Percentiles rank a stretch among this genome's conserved stretches.
phyloP scores from a whole-genome alignment of 495 filamentous ascomycete species.

The Neurospora sp. region DNA sequence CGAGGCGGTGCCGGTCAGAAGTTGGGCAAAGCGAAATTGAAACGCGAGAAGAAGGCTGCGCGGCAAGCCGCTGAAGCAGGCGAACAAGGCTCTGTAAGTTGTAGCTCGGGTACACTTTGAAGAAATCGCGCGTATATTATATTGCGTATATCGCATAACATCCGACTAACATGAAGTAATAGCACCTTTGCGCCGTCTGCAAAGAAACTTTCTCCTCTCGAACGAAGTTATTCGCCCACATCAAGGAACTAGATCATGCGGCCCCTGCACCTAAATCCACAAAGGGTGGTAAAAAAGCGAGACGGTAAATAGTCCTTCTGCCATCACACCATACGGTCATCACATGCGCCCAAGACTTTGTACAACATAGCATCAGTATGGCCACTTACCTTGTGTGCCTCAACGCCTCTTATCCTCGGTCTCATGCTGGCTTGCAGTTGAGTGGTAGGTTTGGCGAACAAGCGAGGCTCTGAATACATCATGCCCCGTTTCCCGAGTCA shows the following conservation, averaged over 20 bases:
- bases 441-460: neutral
- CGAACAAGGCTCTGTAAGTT: conserved; percentile 27
- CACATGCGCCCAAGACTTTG: neutral
- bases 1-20: conserved; percentile 32
- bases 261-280: conserved; percentile 10
- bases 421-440: neutral
- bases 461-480: neutral
- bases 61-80: conserved; percentile 37
- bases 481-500: neutral
- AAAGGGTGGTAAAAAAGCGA: conserved; percentile 15
- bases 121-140: neutral
- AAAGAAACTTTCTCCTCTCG: conserved; percentile 53
- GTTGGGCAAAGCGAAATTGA: conserved; percentile 80
- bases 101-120: neutral
- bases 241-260: conserved; percentile 43
- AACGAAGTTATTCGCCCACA: conserved; percentile 68
- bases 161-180: neutral
- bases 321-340: neutral
- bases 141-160: neutral
- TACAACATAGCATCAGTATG: neutral
- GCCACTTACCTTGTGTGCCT: neutral
- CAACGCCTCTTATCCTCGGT: neutral
- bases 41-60: conserved; percentile 71
- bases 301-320: conserved; percentile 4
- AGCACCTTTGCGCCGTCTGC: conserved; percentile 54